Evolutionary conservation across 164 flowering plant species (phyloP), one percentile per base, ranked within the genome.

Genomic region (Umbilicus rupestris): DNA sequence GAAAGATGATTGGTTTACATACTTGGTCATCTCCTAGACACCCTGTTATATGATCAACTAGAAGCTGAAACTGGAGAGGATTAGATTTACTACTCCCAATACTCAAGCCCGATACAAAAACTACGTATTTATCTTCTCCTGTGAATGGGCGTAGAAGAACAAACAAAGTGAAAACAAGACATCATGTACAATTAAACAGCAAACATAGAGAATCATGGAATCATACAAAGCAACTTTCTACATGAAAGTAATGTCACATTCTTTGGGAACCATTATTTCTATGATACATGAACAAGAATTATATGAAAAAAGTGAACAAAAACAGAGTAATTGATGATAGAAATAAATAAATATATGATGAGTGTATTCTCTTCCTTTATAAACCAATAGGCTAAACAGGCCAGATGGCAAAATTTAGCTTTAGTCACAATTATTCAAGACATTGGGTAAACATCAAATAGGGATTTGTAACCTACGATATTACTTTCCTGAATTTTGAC

Each of bases 1-100:
- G 17, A 55, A 26, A 28, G 14, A 50, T 9, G 14, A 29, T 28
- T 28, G 11, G 60, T 26, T 47, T 30, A 63, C 22, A 46, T 63
- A 95, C 99, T 85, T 87, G 82, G 59, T 82, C 92, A 78, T 89
- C 97, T 70, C 99, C 97, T 67, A 89, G 77, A 86, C 92, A 96
- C 44, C 99, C 99, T 20, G 97, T 88, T 67, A 95, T 81, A 79
- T 91, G 96, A 79, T 95, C 97, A 50, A 95, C 85, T 68, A 95
- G 83, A 74, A 95, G 96, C 86, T 95, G 97, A 70, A 80, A 78
- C 66, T 80, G 86, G 26, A 95, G 97, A 69, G 97, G 99, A 63
- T 89, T 87, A 68, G 86, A 83, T 24, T 52, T 68, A 69, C 71
- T 78, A 73, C 82, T 80, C 68, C 99, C 97, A 76, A 89, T 74